Percentiles rank a stretch among this genome's conserved stretches.
These are phyloP conservation scores for Diaporthe caulivora DNA, from an alignment of 2,329 filamentous ascomycete genomes.

Conservation along the genomic window DNA sequence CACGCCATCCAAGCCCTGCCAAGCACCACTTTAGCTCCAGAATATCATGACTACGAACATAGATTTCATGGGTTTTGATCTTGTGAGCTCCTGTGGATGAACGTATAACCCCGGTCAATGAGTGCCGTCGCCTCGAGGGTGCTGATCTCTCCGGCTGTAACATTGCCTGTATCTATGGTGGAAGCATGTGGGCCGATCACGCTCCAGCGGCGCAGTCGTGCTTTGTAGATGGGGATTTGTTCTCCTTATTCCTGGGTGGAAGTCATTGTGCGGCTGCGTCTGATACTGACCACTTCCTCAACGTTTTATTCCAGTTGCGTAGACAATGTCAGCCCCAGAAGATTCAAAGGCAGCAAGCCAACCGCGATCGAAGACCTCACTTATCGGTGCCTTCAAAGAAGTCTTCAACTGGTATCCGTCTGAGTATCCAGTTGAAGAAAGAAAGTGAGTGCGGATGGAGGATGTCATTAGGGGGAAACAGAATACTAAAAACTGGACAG, in stretches of 20 bases:
- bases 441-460: constrained; percentile 43
- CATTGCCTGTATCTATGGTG: constrained; percentile 28
- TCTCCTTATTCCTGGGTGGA: neutral
- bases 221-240: neutral
- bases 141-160: neutral
- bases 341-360: neutral
- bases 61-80: neutral
- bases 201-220: neutral
- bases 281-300: neutral
- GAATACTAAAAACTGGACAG: constrained; percentile 38
- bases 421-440: constrained; percentile 47
- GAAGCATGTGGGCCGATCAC: constrained; percentile 31
- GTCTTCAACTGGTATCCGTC: constrained; percentile 52
- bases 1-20: constrained; percentile 34
- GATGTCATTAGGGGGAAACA: neutral
- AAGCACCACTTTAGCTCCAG: constrained; percentile 38
- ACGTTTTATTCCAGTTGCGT: too few relatives aligned
- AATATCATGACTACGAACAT: neutral
- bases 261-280: too few relatives aligned
- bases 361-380: constrained; percentile 35
- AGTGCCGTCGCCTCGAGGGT: neutral
- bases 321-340: neutral
- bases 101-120: neutral
- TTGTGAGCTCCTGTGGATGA: neutral
- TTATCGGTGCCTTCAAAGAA: constrained; percentile 47